phyloP scores from a whole-genome alignment of 1,284 basidiomycete genomes.

The Austroboletus niveus region DNA sequence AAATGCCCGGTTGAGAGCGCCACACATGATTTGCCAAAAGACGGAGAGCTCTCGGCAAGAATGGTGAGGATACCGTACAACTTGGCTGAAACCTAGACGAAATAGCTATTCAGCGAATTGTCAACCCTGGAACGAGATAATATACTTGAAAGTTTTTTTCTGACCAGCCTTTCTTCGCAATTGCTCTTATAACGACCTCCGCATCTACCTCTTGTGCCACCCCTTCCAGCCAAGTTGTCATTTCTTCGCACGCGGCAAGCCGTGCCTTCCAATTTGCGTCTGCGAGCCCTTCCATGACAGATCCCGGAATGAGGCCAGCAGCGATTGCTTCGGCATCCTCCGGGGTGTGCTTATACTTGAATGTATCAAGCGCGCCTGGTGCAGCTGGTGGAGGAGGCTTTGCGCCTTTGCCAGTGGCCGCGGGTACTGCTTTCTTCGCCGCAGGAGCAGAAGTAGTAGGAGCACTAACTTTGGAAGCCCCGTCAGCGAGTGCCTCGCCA shows the following conservation, averaged over 20 bases:
- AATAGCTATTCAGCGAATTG: constrained; percentile 6
- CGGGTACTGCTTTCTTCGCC: constrained; percentile 45
- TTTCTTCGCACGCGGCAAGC: constrained; percentile 83
- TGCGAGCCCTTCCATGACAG: constrained; percentile 70
- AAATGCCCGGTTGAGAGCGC: constrained; percentile 85
- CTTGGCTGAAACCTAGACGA: constrained; percentile 78
- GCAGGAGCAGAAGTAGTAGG: constrained; percentile 39
- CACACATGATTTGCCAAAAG: constrained; percentile 84
- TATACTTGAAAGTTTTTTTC: constrained; percentile 98
- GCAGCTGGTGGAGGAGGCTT: constrained; percentile 50
- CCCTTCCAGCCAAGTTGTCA: constrained; percentile 81
- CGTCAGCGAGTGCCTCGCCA: constrained; percentile 25
- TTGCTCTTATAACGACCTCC: constrained; percentile 87
- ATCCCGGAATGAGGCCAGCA: constrained; percentile 70
- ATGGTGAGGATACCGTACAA: constrained; percentile 75
- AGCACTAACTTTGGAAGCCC: constrained; percentile 24
- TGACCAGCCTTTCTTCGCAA: constrained; percentile 93
- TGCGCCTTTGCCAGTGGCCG: constrained; percentile 44
- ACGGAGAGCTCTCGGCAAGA: constrained; percentile 77
- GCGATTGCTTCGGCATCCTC: constrained; percentile 92
- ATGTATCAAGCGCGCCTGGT: constrained; percentile 68
- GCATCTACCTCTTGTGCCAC: constrained; percentile 73
- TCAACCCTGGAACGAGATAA: constrained; percentile 19
- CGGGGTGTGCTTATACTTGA: constrained; percentile 89
- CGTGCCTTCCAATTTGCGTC: constrained; percentile 95